These are phyloP conservation scores for Platanthera guangdongensis DNA, from an alignment of 106 monocot genomes.

Conservation along the genomic window DNA sequence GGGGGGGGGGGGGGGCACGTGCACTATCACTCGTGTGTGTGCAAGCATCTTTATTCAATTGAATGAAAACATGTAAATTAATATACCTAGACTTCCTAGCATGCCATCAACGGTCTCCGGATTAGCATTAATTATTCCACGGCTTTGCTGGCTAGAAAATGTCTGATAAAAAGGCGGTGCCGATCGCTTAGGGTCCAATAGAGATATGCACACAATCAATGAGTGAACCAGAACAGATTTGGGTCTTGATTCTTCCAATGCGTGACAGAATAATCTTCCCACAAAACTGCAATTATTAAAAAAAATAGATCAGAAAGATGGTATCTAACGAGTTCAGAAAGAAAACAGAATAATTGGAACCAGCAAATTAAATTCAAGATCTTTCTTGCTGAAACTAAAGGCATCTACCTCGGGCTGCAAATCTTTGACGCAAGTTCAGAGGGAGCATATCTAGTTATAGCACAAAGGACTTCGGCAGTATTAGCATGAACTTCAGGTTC, in stretches of 20 bases:
- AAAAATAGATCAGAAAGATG: not conserved
- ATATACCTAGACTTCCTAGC: constrained; percentile 52
- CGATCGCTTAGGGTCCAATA: constrained; percentile 61
- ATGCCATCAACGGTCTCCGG: constrained; percentile 69
- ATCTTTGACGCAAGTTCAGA: constrained; percentile 59
- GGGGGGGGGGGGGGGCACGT: no score
- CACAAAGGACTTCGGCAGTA: constrained; percentile 65
- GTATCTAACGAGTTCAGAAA: not conserved
- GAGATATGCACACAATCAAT: constrained; percentile 67
- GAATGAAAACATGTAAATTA: constrained; percentile 3
- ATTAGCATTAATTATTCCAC: constrained; percentile 47
- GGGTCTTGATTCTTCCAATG: constrained; percentile 61
- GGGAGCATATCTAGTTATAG: constrained; percentile 64
- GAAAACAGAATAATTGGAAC: not conserved
- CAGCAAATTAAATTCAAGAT: no score
- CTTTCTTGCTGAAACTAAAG: not conserved
- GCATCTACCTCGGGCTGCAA: constrained; percentile 44
- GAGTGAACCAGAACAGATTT: constrained; percentile 65
- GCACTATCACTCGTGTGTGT: no score
- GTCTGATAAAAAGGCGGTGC: constrained; percentile 33
- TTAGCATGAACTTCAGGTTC: constrained; percentile 76
- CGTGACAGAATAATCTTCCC: constrained; percentile 56
- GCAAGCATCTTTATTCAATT: not conserved
- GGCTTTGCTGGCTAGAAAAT: constrained; percentile 42
- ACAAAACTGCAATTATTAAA: constrained; percentile 47